These are phyloP conservation scores for Dysphania ambrosioides DNA, from an alignment of 148 eudicot species.

Conservation along the genomic window DNA sequence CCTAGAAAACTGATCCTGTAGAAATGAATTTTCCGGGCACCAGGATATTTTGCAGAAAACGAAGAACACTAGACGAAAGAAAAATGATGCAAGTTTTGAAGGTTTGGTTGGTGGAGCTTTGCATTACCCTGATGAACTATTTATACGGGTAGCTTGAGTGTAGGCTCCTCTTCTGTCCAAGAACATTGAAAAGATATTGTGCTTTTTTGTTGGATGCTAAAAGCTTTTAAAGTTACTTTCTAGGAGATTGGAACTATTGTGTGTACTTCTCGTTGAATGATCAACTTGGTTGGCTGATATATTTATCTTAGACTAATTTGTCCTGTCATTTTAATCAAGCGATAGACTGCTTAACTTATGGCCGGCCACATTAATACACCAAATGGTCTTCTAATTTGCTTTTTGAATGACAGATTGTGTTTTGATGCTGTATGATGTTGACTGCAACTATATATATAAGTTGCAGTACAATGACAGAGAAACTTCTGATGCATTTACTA, in stretches of 20 bases:
- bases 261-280: conserved; percentile 22
- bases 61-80: neutral
- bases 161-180: conserved; percentile 24
- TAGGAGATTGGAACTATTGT: conserved; percentile 22
- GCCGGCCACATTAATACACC: neutral
- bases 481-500: neutral
- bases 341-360: conserved; percentile 5
- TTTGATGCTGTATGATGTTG: conserved; percentile 16
- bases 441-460: neutral
- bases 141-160: conserved; percentile 42
- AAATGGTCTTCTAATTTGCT: conserved; percentile 7
- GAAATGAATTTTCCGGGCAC: neutral
- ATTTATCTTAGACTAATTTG: conserved; percentile 21
- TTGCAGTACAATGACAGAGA: neutral
- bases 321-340: conserved; percentile 14
- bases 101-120: conserved; percentile 37
- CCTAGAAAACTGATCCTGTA: neutral
- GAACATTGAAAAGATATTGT: conserved; percentile 42
- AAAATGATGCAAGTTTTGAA: conserved; percentile 17
- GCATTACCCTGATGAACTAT: conserved; percentile 32
- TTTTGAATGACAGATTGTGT: neutral
- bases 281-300: conserved; percentile 16
- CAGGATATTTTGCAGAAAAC: conserved; percentile 6
- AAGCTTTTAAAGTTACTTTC: conserved; percentile 38
- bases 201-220: conserved; percentile 55